Conservation (phyloP, 164 flowering plant species). For the Pachysandra terminalis region DNA sequence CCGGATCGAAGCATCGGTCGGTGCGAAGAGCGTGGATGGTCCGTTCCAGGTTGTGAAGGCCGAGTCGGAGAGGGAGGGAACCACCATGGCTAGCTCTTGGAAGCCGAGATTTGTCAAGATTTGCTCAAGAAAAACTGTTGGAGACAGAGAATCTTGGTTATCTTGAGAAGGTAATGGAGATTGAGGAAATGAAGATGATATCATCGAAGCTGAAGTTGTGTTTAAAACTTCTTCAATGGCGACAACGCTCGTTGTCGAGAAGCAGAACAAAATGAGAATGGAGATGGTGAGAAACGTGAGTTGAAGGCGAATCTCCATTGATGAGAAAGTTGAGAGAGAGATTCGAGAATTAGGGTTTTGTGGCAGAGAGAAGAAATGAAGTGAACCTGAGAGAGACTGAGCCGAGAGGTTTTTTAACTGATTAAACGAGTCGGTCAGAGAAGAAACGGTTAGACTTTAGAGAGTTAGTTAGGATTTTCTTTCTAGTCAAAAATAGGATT, state of each 20-base stretch:
- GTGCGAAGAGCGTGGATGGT: slow-evolving; percentile 65
- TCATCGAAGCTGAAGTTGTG: neutral
- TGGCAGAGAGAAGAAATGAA: neutral
- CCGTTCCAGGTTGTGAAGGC: slow-evolving; percentile 31
- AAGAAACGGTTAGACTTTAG: too few species aligned
- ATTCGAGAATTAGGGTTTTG: neutral
- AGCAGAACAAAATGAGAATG: neutral
- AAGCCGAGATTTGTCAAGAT: slow-evolving; percentile 55
- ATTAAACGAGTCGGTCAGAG: too few species aligned
- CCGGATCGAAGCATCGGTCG: slow-evolving; percentile 47
- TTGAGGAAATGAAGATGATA: neutral
- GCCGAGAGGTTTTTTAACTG: too few species aligned
- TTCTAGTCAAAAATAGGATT: too few species aligned
- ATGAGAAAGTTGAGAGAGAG: neutral
- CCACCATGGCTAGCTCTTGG: slow-evolving; percentile 45
- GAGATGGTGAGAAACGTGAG: neutral
- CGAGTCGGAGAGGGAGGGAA: slow-evolving; percentile 32
- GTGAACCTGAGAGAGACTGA: too few species aligned
- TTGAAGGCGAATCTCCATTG: slow-evolving; percentile 7
- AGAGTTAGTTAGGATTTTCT: too few species aligned
- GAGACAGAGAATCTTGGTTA: neutral
- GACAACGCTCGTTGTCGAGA: neutral
- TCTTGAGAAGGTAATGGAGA: slow-evolving; percentile 5
- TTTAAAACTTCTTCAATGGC: neutral
- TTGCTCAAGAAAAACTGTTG: slow-evolving; percentile 20